Conservation (phyloP, 2,329 filamentous ascomycete genomes). For the Trichoderma polysporum region DNA sequence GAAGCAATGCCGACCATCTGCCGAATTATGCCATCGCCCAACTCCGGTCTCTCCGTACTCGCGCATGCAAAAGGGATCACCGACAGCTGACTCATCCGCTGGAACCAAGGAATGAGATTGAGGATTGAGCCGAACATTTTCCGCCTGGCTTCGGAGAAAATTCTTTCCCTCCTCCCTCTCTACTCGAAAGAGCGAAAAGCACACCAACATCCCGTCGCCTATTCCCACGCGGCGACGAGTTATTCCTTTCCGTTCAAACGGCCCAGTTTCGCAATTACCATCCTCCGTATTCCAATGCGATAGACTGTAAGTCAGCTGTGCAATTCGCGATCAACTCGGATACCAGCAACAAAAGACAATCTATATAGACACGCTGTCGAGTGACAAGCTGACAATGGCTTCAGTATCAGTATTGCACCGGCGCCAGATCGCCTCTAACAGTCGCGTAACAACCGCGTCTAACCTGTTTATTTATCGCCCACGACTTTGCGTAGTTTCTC, state of each 20-base stretch:
- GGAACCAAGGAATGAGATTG: too few relatives aligned
- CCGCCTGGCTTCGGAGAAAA: constrained; percentile 34
- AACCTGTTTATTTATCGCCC: not conserved
- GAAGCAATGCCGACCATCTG: not conserved
- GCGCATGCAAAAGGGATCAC: not conserved
- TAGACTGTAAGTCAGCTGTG: constrained; percentile 36
- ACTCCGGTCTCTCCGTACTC: not conserved
- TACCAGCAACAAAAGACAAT: constrained; percentile 3
- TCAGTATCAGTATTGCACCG: constrained; percentile 19
- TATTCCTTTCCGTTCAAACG: constrained; percentile 49
- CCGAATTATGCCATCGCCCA: not conserved
- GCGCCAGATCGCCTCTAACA: constrained; percentile 18
- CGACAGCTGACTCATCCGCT: not conserved
- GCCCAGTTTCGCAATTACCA: constrained; percentile 45
- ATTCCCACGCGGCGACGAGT: constrained; percentile 38
- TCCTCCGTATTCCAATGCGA: constrained; percentile 37
- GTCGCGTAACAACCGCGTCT: constrained; percentile 20
- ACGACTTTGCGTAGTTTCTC: constrained; percentile 1
- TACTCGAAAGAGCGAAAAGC: constrained; percentile 26
- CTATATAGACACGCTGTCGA: constrained; percentile 18
- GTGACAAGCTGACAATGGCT: constrained; percentile 27
- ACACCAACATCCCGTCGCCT: constrained; percentile 32
- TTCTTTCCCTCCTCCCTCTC: constrained; percentile 35
- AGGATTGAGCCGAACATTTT: constrained; percentile 11
- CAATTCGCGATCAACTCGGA: constrained; percentile 11